Evolutionary conservation across 2,329 filamentous ascomycete genomes (phyloP).

Genomic region (Ascochyta lentis): DNA sequence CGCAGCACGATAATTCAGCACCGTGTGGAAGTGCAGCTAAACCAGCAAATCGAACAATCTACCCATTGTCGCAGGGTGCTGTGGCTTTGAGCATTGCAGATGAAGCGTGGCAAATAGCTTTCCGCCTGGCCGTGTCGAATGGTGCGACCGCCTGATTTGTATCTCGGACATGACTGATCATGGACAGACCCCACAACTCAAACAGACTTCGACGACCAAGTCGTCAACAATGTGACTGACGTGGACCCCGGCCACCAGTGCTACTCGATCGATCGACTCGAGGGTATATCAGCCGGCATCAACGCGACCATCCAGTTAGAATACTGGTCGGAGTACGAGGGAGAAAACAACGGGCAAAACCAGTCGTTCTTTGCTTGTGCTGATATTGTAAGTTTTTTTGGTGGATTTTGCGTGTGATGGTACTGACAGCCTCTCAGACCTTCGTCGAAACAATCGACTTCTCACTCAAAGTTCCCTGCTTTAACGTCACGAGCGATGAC

Average conservation of each 20-base stretch:
- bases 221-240: conserved; percentile 47
- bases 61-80: conserved; percentile 63
- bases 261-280: conserved; percentile 48
- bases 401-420: background rate
- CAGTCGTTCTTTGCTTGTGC: conserved; percentile 57
- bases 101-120: conserved; percentile 61
- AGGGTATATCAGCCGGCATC: conserved; percentile 45
- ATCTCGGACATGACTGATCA: background rate
- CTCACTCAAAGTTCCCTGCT: conserved; percentile 53
- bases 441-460: conserved; percentile 52
- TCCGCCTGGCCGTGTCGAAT: conserved; percentile 61
- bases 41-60: conserved; percentile 60
- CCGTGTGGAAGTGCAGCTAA: conserved; percentile 63
- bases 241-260: conserved; percentile 55
- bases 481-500: conserved; percentile 54
- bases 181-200: conserved; percentile 47
- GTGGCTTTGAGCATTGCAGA: conserved; percentile 65
- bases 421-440: conserved; percentile 25
- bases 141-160: conserved; percentile 46
- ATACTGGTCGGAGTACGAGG: conserved; percentile 53
- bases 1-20: conserved; percentile 61
- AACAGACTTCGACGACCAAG: conserved; percentile 49
- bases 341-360: conserved; percentile 46
- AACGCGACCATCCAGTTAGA: conserved; percentile 57
- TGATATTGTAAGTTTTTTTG: conserved; percentile 46